Evolutionary conservation across 148 eudicot genomes (phyloP).

Genomic region (Amaranthus palmeri): DNA sequence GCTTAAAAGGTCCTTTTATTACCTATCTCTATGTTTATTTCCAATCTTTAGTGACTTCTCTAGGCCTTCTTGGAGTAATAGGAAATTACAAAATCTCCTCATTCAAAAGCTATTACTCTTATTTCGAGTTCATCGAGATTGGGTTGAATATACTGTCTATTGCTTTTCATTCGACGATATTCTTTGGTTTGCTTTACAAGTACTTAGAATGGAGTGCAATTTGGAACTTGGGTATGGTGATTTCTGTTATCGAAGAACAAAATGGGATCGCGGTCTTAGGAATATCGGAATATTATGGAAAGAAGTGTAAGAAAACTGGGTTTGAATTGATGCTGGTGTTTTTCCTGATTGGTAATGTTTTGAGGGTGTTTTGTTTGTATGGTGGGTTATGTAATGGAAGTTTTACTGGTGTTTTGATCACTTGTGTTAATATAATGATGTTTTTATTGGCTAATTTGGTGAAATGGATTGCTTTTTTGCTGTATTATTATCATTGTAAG

Average conservation of each 20-base stretch:
- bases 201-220: conserved; percentile 22
- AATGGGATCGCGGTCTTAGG: conserved; percentile 19
- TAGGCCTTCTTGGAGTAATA: conserved; percentile 1
- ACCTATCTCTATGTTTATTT: conserved; percentile 13
- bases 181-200: conserved; percentile 9
- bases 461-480: conserved; percentile 28
- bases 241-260: conserved; percentile 26
- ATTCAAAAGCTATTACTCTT: neutral
- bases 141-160: neutral
- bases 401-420: conserved; percentile 3
- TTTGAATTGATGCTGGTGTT: conserved; percentile 16
- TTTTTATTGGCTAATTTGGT: conserved; percentile 18
- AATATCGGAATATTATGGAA: conserved; percentile 17
- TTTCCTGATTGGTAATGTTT: neutral
- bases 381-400: neutral
- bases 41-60: neutral
- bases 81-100: neutral
- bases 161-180: conserved; percentile 1
- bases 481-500: conserved; percentile 22
- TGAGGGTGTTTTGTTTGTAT: conserved; percentile 12
- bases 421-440: conserved; percentile 4
- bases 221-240: conserved; percentile 32
- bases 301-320: conserved; percentile 11
- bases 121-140: neutral
- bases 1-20: neutral